Conservation (phyloP, 805 yeast genomes). For the Candida schatavii region DNA sequence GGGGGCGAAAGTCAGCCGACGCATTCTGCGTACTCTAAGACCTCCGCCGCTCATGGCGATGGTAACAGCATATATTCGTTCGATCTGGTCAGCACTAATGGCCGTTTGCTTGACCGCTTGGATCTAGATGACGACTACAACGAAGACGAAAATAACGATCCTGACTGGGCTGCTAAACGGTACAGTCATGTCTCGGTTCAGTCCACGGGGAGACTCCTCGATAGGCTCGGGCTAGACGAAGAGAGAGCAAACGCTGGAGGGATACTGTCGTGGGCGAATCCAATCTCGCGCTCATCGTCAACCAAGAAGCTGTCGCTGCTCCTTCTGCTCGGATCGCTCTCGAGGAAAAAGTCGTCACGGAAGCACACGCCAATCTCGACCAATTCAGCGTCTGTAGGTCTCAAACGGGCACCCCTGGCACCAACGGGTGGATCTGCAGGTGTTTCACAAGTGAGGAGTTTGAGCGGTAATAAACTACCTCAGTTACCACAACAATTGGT, state of each 20-base stretch:
- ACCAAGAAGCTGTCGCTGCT: neutral
- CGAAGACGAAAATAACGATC: conserved; percentile 13
- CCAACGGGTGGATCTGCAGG: neutral
- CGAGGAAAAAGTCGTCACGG: conserved; percentile 5
- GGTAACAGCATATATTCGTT: conserved; percentile 41
- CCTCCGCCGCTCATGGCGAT: conserved; percentile 14
- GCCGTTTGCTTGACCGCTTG: conserved; percentile 38
- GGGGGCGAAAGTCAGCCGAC: neutral
- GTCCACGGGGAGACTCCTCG: conserved; percentile 30
- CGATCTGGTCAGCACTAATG: conserved; percentile 43
- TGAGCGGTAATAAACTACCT: neutral
- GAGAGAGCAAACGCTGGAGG: conserved; percentile 1
- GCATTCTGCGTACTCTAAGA: neutral
- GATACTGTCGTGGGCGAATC: neutral
- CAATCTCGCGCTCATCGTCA: neutral
- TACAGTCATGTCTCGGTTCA: conserved; percentile 23
- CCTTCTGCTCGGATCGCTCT: conserved; percentile 1
- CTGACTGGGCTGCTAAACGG: conserved; percentile 11
- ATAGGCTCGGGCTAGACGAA: conserved; percentile 26
- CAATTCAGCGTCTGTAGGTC: neutral
- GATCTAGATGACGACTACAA: conserved; percentile 22
- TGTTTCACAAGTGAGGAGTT: neutral
- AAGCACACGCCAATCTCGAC: conserved; percentile 1
- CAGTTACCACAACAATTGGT: no score
- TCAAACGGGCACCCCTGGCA: conserved; percentile 5